Evolutionary conservation across 768 basidiomycete genomes (phyloP).

Genomic region (Boletus eberwhitei): DNA sequence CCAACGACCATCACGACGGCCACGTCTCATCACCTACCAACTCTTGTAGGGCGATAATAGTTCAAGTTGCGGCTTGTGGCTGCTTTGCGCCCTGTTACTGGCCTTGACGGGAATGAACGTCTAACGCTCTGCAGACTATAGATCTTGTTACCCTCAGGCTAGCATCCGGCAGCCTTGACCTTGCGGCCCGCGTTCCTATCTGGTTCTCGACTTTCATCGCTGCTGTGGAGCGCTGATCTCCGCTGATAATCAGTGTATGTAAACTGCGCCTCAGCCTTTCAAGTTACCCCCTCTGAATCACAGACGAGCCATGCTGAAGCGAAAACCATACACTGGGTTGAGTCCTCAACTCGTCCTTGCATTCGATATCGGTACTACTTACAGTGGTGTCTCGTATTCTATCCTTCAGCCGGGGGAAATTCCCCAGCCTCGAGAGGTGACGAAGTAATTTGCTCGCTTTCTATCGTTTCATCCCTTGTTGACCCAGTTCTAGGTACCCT

Average conservation of each 20-base stretch:
- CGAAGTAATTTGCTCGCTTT: background rate
- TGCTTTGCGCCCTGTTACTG: background rate
- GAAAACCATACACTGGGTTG: constrained; percentile 34
- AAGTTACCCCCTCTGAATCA: background rate
- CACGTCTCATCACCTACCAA: background rate
- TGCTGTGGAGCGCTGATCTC: no score
- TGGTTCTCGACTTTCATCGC: no score
- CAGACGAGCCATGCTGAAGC: constrained; percentile 24
- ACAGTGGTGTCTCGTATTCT: constrained; percentile 33
- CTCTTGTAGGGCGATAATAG: no score
- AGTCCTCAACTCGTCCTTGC: constrained; percentile 34
- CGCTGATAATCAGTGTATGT: background rate
- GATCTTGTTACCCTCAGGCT: background rate
- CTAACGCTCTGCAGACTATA: background rate
- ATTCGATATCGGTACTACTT: constrained; percentile 39
- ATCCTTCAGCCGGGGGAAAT: constrained; percentile 37
- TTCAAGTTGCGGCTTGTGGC: no score
- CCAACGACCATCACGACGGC: no score
- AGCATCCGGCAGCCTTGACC: constrained; percentile 1
- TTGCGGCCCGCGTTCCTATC: no score
- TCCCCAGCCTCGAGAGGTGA: constrained; percentile 24
- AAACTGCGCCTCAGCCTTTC: background rate
- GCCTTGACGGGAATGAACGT: constrained; percentile 1
- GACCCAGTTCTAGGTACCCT: constrained; percentile 27
- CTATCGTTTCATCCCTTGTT: background rate